Evolutionary conservation across 2,329 filamentous ascomycete genomes (phyloP), one percentile per base, ranked within the genome.

Genomic region (Oidium heveae): DNA sequence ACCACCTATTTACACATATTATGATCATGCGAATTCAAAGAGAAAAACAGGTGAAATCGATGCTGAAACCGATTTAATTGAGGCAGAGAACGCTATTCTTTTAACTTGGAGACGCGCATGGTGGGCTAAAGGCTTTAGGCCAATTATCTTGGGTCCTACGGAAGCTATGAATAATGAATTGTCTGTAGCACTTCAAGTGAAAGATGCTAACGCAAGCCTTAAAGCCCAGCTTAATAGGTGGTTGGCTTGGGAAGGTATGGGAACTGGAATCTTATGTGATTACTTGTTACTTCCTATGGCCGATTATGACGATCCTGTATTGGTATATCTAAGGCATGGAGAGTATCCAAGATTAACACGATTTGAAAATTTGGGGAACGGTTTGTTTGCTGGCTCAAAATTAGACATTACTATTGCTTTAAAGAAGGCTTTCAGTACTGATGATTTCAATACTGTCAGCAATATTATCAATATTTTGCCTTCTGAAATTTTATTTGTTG

Each of bases 161-260:
- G 89, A 96, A 65, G 87, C 88, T 18, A 83, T 81, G 72, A 80
- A 79, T 63, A 91, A 94, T 63, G 84, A 84, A 0, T 68, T 84
- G 20, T 94, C 89, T 65, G 73, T 79, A 59, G 72, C 80, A 54
- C 69, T 94, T 54, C 80, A 87, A 65, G 65, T 67, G 22, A 67
- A 77, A 56, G 69, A 77, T n/a, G 63, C 87, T 33, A 72, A 80
- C n/a, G 64, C 72, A 0, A 70, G 69, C 1, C 67, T 91, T 56
- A 80, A 82, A 65, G 70, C 69, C 15, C 85, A 93, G 58, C 63
- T 95, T 34, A 80, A 85, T 72, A 74, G 83, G 59, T 95, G 87
- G 87, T 69, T 95, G 57, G 89, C 89, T 0, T 98, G 89, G 88
- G 86, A 86, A 54, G 80, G 82, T 57, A 91, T 94, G 85, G 82